phyloP scores from a whole-genome alignment of 2,329 filamentous ascomycete genomes.

The Gaeumannomyces sp. region DNA sequence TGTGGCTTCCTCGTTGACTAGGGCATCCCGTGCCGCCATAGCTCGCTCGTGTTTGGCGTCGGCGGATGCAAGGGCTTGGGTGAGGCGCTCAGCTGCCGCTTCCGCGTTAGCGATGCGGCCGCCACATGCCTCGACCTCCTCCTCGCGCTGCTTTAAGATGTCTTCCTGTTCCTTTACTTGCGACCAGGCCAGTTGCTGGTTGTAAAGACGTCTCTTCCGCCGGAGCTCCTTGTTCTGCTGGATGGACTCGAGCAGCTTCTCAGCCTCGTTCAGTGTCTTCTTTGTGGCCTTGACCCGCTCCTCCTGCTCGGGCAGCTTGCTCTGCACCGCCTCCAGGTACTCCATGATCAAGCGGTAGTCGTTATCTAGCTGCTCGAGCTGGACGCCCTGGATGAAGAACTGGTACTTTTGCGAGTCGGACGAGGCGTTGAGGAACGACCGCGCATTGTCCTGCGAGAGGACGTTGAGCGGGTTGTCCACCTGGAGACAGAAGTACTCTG shows the following conservation, averaged over 20 bases:
- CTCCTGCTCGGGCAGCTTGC: constrained; percentile 53
- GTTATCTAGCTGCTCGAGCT: constrained; percentile 83
- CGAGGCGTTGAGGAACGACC: constrained; percentile 85
- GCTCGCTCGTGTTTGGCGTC: constrained; percentile 6
- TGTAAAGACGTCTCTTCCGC: constrained; percentile 50
- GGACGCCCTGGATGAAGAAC: constrained; percentile 91
- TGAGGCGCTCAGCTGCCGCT: not conserved
- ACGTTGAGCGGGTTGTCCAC: constrained; percentile 97
- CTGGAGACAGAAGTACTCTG: constrained; percentile 87
- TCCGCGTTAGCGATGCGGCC: constrained; percentile 36
- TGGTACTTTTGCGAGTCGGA: constrained; percentile 84
- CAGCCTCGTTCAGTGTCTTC: constrained; percentile 52
- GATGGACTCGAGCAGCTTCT: constrained; percentile 57
- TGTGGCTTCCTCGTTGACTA: constrained; percentile 39
- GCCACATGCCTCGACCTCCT: constrained; percentile 31
- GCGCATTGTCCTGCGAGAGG: constrained; percentile 88
- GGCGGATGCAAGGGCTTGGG: constrained; percentile 4
- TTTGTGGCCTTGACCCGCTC: constrained; percentile 60
- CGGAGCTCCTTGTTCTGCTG: constrained; percentile 62
- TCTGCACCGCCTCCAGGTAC: constrained; percentile 64
- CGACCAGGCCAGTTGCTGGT: constrained; percentile 73
- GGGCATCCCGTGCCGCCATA: constrained; percentile 27
- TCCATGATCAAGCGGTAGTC: constrained; percentile 85
- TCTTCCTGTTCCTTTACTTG: constrained; percentile 75
- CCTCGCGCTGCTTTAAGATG: constrained; percentile 31